A percentile compares a stretch with the other conserved stretches of the same genome.
Evolutionary conservation across 148 eudicot genomes (phyloP).

Genomic region (Rhododendron kiyosumense): DNA sequence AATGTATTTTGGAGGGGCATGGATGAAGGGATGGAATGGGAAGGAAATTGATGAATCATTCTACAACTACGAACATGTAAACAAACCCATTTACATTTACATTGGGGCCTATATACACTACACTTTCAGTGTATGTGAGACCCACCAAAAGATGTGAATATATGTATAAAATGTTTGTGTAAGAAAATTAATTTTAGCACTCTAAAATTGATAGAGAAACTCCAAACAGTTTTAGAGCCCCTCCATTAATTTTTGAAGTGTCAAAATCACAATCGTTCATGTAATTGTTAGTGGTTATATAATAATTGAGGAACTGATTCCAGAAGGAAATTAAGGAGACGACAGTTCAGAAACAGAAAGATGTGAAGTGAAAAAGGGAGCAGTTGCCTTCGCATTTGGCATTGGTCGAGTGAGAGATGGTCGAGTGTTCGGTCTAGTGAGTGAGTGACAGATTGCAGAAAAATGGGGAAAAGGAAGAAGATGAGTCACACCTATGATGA

Average conservation of each 20-base stretch:
- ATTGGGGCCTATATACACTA: too few species aligned
- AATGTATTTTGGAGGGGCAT: neutral
- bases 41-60: neutral
- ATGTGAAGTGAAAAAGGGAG: neutral
- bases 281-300: too few species aligned
- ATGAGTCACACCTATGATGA: neutral
- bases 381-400: neutral
- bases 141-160: too few species aligned
- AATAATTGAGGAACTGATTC: neutral
- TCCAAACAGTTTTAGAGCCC: too few species aligned
- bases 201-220: too few species aligned
- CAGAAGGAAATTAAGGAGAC: neutral
- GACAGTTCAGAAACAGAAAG: neutral
- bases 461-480: neutral
- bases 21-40: neutral
- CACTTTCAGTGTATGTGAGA: too few species aligned
- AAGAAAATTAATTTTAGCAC: too few species aligned
- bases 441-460: constrained; percentile 8
- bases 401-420: neutral
- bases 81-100: too few species aligned
- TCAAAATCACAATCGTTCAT: too few species aligned
- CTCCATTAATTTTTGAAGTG: too few species aligned
- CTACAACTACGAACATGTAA: too few species aligned
- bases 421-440: neutral
- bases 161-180: too few species aligned